Base-by-base conservation (phyloP, 768 basidiomycete species). In the Tylopilus rubrobrunneus region DNA sequence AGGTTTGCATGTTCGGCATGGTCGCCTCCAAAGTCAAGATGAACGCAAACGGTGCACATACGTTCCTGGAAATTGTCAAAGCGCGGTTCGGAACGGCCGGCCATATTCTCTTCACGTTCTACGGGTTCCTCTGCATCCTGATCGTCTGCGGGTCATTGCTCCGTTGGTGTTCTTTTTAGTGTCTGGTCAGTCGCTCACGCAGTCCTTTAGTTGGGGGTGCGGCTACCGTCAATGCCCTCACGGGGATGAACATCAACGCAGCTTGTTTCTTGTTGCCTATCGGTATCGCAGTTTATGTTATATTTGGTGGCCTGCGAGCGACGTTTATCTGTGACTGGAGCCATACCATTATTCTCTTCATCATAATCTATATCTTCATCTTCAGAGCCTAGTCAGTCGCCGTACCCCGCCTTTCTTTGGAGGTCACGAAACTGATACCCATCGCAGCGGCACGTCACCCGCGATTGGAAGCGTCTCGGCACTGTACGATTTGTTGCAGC, bases 41-140 rank as follows among this genome's bases (percentile, higher is more conserved):
- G 72, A 83, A 83, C 47, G 82, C 81, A 0, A 81, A 81, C 31
- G 76, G 77, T 15, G 80, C 80, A 0, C 79, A 79, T 57, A 85
- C 81, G 0, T 83, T 81, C 58, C 67, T 82, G 25, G 81, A 85
- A 71, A 81, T 84, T 33, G 78, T 79, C 33, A 74, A 76, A 53
- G 70, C 67, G 0, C 73, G 79, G 11, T 81, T 78, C 49, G 80
- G 80, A 5, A 77, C 73, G 2, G 67, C 66, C 0, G 70, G 73
- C 0, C 81, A 81, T 51, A 56, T 80, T 10, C 62, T 82, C 19
- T 83, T 82, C 59, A 75, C 75, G 1, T 78, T 82, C 56, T 82
- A 80, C 57, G 79, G 66, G 1, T 75, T 82, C 53, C 62, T 81
- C 3, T 80, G 77, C 55, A 76, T 76, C 36, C 69, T 82, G 48